Conservation (phyloP, 2,329 filamentous ascomycete genomes). For the Pseudomassariella vexata region DNA sequence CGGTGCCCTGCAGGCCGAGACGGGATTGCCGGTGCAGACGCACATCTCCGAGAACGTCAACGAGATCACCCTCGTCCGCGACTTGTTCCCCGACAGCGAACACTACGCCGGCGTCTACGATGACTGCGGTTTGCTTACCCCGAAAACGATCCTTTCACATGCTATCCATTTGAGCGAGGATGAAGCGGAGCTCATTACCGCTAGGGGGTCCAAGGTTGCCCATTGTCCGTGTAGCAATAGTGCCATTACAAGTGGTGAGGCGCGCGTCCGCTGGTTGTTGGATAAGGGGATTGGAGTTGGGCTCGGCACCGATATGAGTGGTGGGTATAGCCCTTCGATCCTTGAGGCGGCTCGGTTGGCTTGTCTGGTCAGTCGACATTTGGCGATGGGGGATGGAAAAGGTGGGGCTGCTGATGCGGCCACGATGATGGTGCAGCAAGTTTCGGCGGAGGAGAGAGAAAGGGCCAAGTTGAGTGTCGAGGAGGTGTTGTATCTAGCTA, state of each 20-base stretch:
- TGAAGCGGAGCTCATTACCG: conserved; percentile 61
- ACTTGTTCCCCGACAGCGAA: conserved; percentile 58
- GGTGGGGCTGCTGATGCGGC: no score
- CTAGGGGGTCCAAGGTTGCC: conserved; percentile 59
- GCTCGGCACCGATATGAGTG: conserved; percentile 84
- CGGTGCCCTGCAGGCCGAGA: conserved; percentile 57
- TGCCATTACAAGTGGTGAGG: conserved; percentile 72
- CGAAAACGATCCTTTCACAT: conserved; percentile 78
- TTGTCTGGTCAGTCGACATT: conserved; percentile 68
- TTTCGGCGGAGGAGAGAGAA: conserved; percentile 25
- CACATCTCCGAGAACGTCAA: conserved; percentile 79
- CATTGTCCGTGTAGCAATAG: conserved; percentile 89
- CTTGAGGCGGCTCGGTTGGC: conserved; percentile 81
- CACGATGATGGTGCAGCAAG: no score
- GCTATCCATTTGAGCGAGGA: conserved; percentile 66
- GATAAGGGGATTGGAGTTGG: conserved; percentile 73
- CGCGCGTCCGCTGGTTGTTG: conserved; percentile 68
- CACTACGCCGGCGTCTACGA: conserved; percentile 81
- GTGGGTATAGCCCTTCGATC: conserved; percentile 77
- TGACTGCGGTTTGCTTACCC: conserved; percentile 58
- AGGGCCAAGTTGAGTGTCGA: conserved; percentile 69
- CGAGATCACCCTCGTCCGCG: conserved; percentile 66
- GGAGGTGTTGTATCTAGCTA: conserved; percentile 82
- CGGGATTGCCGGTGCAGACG: conserved; percentile 70
- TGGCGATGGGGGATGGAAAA: conserved; percentile 44